Percentiles rank a stretch among this genome's conserved stretches.
Conservation (phyloP, 2,329 filamentous ascomycete genomes). For the Fusarium poae region DNA sequence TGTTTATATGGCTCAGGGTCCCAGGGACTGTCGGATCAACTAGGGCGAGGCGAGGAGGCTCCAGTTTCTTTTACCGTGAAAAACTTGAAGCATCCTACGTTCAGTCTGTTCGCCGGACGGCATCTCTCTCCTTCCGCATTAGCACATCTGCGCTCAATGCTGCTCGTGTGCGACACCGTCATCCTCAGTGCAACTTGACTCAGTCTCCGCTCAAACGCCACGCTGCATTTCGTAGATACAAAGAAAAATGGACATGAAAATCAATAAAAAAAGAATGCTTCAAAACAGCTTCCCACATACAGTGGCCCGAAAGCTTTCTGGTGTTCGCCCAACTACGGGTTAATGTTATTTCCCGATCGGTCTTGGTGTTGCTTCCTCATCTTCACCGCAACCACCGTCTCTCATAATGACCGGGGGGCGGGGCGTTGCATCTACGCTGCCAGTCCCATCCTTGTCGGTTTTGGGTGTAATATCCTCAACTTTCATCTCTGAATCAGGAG, state of each 20-base stretch:
- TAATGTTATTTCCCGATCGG: conserved; percentile 48
- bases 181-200: conserved; percentile 37
- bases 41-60: conserved; percentile 34
- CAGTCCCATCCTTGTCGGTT: conserved; percentile 27
- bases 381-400: conserved; percentile 17
- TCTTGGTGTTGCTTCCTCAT: conserved; percentile 57
- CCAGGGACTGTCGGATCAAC: conserved; percentile 20
- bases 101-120: conserved; percentile 41
- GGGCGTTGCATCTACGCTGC: conserved; percentile 60
- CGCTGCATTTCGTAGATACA: conserved; percentile 49
- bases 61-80: conserved; percentile 27
- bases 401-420: conserved; percentile 51
- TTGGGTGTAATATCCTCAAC: conserved; percentile 19
- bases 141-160: conserved; percentile 11
- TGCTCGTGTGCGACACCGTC: conserved; percentile 30
- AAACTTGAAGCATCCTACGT: conserved; percentile 32
- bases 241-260: conserved; percentile 37
- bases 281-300: conserved; percentile 5
- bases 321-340: conserved; percentile 2
- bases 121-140: conserved; percentile 1
- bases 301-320: not conserved
- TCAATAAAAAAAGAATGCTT: conserved; percentile 5
- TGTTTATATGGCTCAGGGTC: conserved; percentile 16
- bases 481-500: conserved; percentile 41
- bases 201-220: conserved; percentile 48